Evolutionary conservation across 2,329 filamentous ascomycete species (phyloP).

Genomic region (Seiridium unicorne): DNA sequence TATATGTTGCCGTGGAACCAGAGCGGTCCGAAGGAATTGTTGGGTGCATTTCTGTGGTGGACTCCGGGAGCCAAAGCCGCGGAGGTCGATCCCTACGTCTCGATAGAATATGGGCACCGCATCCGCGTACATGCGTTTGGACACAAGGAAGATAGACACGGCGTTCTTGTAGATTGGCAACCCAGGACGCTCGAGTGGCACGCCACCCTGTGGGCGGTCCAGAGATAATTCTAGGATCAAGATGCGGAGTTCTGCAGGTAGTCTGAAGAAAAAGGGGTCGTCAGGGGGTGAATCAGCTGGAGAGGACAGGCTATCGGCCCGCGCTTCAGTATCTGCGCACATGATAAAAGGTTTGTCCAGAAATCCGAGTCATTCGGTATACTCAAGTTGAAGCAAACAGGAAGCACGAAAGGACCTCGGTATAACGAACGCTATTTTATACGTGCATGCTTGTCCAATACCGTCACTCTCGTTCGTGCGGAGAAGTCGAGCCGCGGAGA

Average conservation of each 20-base stretch:
- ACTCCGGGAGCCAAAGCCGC: background rate
- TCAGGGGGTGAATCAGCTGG: background rate
- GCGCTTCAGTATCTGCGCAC: no score
- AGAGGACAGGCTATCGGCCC: no score
- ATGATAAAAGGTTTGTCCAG: no score
- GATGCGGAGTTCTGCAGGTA: background rate
- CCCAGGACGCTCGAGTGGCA: background rate
- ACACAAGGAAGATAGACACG: background rate
- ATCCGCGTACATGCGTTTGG: background rate
- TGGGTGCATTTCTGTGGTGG: background rate
- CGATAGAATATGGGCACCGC: slow-evolving; percentile 1
- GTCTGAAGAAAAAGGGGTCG: background rate
- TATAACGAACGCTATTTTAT: background rate
- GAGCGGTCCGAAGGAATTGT: background rate
- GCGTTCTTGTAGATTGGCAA: background rate
- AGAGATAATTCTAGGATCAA: background rate
- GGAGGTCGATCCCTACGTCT: background rate
- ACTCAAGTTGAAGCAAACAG: no score
- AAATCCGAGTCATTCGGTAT: no score
- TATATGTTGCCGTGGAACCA: background rate
- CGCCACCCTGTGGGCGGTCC: background rate
- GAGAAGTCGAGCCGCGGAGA: background rate
- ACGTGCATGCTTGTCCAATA: background rate
- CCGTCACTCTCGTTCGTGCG: background rate
- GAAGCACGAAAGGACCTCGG: no score